Percentiles rank a stretch among this genome's conserved stretches.
Evolutionary conservation across 495 filamentous ascomycete species (phyloP).

Genomic region (Penicillium verhagenii): DNA sequence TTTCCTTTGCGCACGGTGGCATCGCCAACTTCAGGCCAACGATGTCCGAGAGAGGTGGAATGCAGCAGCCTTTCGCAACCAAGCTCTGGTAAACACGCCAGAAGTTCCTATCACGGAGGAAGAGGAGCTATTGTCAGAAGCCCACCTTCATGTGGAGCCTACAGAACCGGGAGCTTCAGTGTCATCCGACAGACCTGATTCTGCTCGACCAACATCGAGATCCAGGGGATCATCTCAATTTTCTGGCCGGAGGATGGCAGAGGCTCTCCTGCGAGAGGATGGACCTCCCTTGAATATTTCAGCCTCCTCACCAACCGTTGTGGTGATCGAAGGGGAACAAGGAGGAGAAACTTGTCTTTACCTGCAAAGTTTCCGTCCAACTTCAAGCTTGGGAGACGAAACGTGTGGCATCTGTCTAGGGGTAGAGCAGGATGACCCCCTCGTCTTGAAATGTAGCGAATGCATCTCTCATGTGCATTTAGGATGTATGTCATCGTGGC

Average conservation of each 20-base stretch:
- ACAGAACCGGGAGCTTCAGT: too few relatives aligned
- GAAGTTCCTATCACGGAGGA: too few relatives aligned
- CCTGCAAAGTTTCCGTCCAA: not conserved
- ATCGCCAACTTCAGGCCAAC: too few relatives aligned
- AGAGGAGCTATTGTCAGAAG: not conserved
- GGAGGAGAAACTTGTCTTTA: not conserved
- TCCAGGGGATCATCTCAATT: not conserved
- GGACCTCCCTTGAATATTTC: not conserved
- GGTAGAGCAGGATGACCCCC: not conserved
- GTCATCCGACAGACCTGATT: not conserved
- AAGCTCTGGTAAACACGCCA: too few relatives aligned
- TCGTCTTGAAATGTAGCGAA: not conserved
- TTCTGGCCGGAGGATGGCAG: not conserved
- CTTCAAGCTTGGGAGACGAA: not conserved
- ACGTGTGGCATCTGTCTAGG: not conserved
- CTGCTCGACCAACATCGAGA: not conserved
- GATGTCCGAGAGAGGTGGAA: too few relatives aligned
- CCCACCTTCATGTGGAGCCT: not conserved
- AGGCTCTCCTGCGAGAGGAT: not conserved
- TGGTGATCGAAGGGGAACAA: not conserved
- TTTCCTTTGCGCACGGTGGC: too few relatives aligned
- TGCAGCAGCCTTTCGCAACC: too few relatives aligned
- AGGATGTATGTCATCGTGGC: conserved; percentile 1
- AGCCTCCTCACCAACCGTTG: not conserved
- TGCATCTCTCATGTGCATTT: not conserved